A percentile compares a stretch with the other conserved stretches of the same genome.
phyloP scores from a whole-genome alignment of 805 yeast species.

The Kregervanrija pseudodelftensis region DNA sequence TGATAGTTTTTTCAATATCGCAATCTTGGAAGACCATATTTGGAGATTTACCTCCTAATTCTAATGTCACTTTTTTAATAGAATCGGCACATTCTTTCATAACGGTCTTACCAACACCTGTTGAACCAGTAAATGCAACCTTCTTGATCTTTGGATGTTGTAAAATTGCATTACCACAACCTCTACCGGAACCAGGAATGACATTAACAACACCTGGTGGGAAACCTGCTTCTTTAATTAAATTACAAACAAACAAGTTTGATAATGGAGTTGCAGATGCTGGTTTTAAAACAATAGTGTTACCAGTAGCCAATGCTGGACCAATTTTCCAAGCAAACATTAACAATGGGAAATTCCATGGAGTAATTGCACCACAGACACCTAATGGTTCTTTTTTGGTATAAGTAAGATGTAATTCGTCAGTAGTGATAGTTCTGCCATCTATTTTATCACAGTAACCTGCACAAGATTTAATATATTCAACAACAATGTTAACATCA shows the following conservation, averaged over 20 bases:
- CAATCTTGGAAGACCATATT: constrained; percentile 69
- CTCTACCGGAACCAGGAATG: constrained; percentile 68
- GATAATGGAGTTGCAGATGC: constrained; percentile 75
- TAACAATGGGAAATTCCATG: constrained; percentile 81
- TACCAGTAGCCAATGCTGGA: constrained; percentile 74
- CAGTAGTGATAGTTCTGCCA: constrained; percentile 61
- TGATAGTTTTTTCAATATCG: constrained; percentile 41
- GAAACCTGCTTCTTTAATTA: constrained; percentile 60
- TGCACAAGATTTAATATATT: constrained; percentile 64
- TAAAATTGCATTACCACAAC: constrained; percentile 65
- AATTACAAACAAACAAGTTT: constrained; percentile 54
- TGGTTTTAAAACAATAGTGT: constrained; percentile 65
- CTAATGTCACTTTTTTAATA: constrained; percentile 76
- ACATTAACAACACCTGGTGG: constrained; percentile 74
- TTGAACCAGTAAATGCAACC: constrained; percentile 78
- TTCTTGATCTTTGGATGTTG: constrained; percentile 65
- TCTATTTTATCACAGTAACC: constrained; percentile 65
- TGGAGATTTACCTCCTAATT: constrained; percentile 81
- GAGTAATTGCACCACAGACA: constrained; percentile 77
- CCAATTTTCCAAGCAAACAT: constrained; percentile 78
- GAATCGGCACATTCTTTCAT: constrained; percentile 64
- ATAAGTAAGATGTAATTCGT: constrained; percentile 54
- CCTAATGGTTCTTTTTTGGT: constrained; percentile 72
- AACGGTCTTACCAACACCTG: constrained; percentile 65
- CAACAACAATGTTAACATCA: constrained; percentile 58